phyloP scores from a whole-genome alignment of 495 filamentous ascomycete genomes.

The Daldinia bambusicola region DNA sequence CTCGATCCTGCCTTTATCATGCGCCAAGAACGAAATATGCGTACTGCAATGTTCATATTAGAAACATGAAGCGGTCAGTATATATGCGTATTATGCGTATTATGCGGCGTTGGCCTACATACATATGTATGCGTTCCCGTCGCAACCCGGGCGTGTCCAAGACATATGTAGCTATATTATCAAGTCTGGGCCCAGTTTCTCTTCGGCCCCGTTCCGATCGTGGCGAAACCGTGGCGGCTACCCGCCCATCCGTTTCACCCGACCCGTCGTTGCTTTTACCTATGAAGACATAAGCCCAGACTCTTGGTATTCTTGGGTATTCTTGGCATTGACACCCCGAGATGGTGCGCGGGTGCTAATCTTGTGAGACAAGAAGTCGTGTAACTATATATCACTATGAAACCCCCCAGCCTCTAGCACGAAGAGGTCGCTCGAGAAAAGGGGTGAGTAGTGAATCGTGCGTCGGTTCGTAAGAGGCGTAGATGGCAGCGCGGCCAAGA shows the following conservation, averaged over 20 bases:
- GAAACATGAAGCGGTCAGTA: slow-evolving; percentile 28
- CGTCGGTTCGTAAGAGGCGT: slow-evolving; percentile 3
- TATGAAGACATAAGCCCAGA: background rate
- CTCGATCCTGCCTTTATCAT: slow-evolving; percentile 1
- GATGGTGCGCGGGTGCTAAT: slow-evolving; percentile 27
- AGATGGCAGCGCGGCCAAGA: slow-evolving; percentile 13
- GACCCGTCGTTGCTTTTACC: slow-evolving; percentile 8
- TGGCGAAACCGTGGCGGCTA: slow-evolving; percentile 13
- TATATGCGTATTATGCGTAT: background rate
- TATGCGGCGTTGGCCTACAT: slow-evolving; percentile 31
- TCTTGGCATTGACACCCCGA: background rate
- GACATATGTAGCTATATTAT: background rate
- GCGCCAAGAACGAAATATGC: slow-evolving; percentile 6
- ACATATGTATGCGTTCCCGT: slow-evolving; percentile 9
- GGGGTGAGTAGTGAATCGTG: background rate
- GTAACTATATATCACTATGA: slow-evolving; percentile 10
- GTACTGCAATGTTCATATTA: slow-evolving; percentile 9
- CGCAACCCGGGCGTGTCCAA: slow-evolving; percentile 8
- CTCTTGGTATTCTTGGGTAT: slow-evolving; percentile 15
- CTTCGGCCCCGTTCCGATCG: slow-evolving; percentile 21
- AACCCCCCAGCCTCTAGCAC: background rate
- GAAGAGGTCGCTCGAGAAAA: background rate
- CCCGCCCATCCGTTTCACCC: slow-evolving; percentile 20
- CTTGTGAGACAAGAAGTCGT: slow-evolving; percentile 27
- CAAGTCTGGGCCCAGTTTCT: slow-evolving; percentile 2